Conservation (phyloP, 805 yeast species). For the Yarrowia deformans region DNA sequence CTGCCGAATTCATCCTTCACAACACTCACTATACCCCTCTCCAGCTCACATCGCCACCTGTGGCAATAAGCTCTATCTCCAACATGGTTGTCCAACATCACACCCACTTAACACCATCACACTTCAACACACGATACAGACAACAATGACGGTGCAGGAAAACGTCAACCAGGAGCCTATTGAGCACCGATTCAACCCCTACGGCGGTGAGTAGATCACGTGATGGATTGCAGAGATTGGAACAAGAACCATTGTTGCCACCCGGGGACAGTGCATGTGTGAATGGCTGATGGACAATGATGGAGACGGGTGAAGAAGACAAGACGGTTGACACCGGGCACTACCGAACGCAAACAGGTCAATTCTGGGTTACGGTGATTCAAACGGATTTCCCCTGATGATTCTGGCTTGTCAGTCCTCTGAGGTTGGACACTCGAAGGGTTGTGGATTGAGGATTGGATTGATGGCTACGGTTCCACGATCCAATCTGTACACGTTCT, state of each 20-base stretch:
- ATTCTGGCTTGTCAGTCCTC: no score
- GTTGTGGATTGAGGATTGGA: no score
- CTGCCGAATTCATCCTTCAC: no score
- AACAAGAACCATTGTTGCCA: neutral
- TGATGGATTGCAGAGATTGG: neutral
- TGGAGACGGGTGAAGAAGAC: no score
- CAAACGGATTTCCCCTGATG: no score
- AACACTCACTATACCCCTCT: neutral
- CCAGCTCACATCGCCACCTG: neutral
- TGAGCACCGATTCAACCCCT: constrained; percentile 92
- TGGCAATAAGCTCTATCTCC: constrained; percentile 34
- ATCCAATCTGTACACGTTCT: no score
- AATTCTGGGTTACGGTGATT: no score
- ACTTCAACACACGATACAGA: neutral
- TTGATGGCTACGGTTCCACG: no score
- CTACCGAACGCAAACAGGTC: neutral
- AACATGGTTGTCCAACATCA: constrained; percentile 2
- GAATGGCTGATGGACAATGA: no score
- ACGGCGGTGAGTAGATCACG: constrained; percentile 47
- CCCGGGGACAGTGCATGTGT: no score
- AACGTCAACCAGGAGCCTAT: constrained; percentile 59
- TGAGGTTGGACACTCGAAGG: no score
- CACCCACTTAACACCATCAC: neutral
- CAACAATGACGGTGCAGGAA: constrained; percentile 37
- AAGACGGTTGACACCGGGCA: no score